Percentiles rank a stretch among this genome's conserved stretches.
phyloP scores from a whole-genome alignment of 768 basidiomycete species.

The Naganishia randhawae region DNA sequence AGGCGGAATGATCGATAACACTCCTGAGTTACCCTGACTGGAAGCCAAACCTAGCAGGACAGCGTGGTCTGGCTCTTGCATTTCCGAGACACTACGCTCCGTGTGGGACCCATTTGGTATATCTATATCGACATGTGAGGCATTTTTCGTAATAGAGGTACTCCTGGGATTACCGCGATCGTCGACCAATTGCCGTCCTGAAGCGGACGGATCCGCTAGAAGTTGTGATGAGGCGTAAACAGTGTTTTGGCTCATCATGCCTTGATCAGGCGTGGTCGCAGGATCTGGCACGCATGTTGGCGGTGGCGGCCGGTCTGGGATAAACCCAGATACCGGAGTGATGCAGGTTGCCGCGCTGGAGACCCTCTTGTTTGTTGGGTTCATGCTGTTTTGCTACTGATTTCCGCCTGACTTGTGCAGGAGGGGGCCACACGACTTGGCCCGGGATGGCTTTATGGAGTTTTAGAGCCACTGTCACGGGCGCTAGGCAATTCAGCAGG shows the following conservation, averaged over 20 bases:
- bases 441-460: too few relatives aligned
- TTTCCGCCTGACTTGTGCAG: too few relatives aligned
- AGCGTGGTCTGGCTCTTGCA: background rate
- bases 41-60: constrained; percentile 22
- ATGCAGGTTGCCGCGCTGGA: too few relatives aligned
- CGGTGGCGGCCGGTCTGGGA: too few relatives aligned
- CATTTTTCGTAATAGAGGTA: background rate
- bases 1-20: constrained; percentile 14
- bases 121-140: background rate
- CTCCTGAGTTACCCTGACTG: constrained; percentile 27
- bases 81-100: background rate
- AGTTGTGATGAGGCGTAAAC: background rate
- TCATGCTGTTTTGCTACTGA: too few relatives aligned
- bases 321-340: too few relatives aligned
- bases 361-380: too few relatives aligned
- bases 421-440: too few relatives aligned
- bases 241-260: background rate
- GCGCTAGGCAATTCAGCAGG: too few relatives aligned
- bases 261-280: too few relatives aligned
- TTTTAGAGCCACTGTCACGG: too few relatives aligned
- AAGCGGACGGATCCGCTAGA: background rate
- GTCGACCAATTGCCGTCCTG: background rate
- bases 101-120: background rate
- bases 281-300: background rate
- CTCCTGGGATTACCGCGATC: background rate